Evolutionary conservation across 2,329 filamentous ascomycete genomes (phyloP).

Genomic region (Escovopsis sp.): DNA sequence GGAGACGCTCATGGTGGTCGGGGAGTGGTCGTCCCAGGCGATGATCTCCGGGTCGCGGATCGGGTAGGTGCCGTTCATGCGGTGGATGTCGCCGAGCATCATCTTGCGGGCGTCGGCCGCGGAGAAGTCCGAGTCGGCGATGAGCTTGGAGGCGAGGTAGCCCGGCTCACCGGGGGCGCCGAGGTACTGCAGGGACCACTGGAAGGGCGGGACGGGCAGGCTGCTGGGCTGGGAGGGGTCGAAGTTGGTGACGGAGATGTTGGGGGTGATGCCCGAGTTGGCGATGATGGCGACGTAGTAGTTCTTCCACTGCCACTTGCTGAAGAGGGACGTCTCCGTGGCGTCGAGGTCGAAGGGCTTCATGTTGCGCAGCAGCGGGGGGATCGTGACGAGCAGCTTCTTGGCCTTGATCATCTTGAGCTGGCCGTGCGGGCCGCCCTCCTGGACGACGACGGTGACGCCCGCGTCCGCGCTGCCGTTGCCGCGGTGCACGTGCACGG

Average conservation of each 20-base stretch:
- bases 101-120: constrained; percentile 6
- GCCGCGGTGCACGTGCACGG: constrained; percentile 8
- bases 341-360: constrained; percentile 16
- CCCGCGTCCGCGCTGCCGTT: constrained; percentile 9
- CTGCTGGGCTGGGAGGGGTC: constrained; percentile 3
- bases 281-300: constrained; percentile 18
- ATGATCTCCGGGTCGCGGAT: constrained; percentile 11
- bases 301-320: constrained; percentile 17
- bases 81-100: constrained; percentile 4
- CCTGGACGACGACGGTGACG: constrained; percentile 13
- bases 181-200: constrained; percentile 3
- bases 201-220: constrained; percentile 7
- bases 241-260: constrained; percentile 7
- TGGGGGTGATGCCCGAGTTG: constrained; percentile 12
- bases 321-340: constrained; percentile 17
- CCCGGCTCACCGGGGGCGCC: constrained; percentile 2
- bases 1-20: constrained; percentile 13
- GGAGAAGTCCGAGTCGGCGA: constrained; percentile 4
- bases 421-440: constrained; percentile 9
- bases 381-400: constrained; percentile 20
- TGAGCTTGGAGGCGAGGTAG: constrained; percentile 4
- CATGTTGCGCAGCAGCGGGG: constrained; percentile 18
- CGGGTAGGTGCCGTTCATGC: constrained; percentile 2
- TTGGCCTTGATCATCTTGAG: constrained; percentile 16
- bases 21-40: constrained; percentile 16